Evolutionary conservation across 1,139 yeast species (phyloP).

Genomic region (Scheffersomyces titani): DNA sequence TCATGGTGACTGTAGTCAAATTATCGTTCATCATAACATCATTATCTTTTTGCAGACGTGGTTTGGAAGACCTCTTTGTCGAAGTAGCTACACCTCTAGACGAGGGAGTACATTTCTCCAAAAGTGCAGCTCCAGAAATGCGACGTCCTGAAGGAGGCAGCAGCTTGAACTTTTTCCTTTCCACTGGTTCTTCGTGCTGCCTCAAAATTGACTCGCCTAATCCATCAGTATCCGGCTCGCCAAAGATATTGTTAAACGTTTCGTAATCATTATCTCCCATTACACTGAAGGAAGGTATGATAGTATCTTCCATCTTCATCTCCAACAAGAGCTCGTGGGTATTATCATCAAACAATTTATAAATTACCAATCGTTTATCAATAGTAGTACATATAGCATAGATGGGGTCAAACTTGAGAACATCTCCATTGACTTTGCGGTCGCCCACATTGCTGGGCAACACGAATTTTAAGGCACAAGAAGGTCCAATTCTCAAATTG

Average conservation of each 20-base stretch:
- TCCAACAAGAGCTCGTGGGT: slow-evolving; percentile 11
- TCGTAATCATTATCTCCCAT: slow-evolving; percentile 11
- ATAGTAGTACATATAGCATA: slow-evolving; percentile 25
- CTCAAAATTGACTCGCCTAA: neutral
- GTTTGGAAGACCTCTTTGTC: neutral
- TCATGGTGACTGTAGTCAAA: neutral
- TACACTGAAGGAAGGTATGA: slow-evolving; percentile 8
- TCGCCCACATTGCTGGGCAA: slow-evolving; percentile 2
- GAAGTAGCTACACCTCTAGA: neutral
- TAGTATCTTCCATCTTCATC: slow-evolving; percentile 8
- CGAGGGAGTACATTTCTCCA: neutral
- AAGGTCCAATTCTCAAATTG: slow-evolving; percentile 31
- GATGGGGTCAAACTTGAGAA: slow-evolving; percentile 23
- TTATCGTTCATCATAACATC: neutral
- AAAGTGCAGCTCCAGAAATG: neutral
- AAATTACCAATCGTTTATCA: slow-evolving; percentile 24
- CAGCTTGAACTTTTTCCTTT: slow-evolving; percentile 1
- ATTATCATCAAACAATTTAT: slow-evolving; percentile 25
- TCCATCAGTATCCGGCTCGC: slow-evolving; percentile 2
- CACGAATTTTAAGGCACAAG: slow-evolving; percentile 16
- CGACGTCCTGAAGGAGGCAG: neutral
- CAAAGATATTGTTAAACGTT: slow-evolving; percentile 10
- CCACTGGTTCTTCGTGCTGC: neutral
- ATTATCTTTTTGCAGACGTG: neutral
- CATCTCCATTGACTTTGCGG: slow-evolving; percentile 3